phyloP scores from a whole-genome alignment of 108 stramenopile species.

The Skeletonema grethae region DNA sequence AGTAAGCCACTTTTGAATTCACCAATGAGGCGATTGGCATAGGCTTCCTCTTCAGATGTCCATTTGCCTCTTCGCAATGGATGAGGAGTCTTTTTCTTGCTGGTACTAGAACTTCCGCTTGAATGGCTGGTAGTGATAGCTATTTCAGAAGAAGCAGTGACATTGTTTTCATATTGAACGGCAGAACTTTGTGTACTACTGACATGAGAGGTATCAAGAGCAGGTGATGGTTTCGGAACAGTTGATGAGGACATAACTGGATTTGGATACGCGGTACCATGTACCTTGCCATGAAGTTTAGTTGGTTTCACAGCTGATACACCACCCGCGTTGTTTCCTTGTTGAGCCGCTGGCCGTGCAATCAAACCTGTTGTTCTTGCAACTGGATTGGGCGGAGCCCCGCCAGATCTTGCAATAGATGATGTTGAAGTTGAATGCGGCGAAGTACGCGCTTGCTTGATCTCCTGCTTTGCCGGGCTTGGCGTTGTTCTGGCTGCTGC shows the following conservation, averaged over 20 bases:
- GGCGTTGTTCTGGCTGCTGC: background rate
- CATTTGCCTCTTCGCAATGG: constrained; percentile 85
- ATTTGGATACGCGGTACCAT: background rate
- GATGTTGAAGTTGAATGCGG: background rate
- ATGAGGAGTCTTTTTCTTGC: constrained; percentile 32
- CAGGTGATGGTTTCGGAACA: background rate
- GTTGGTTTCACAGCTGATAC: background rate
- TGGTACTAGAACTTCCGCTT: background rate
- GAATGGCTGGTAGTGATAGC: background rate
- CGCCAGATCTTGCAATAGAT: background rate
- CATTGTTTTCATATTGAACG: background rate
- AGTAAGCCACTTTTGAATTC: constrained; percentile 94
- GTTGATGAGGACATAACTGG: background rate
- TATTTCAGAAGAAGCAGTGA: constrained; percentile 2
- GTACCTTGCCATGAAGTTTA: background rate
- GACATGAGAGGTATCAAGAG: background rate
- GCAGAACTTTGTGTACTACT: constrained; percentile 1
- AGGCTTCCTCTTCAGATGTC: constrained; percentile 96
- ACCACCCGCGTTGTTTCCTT: background rate
- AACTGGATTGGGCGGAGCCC: background rate
- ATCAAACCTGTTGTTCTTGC: background rate
- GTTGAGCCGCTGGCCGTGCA: background rate
- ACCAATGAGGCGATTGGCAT: constrained; percentile 89
- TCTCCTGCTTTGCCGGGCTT: background rate
- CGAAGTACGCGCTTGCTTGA: background rate